Percentiles rank a stretch among this genome's conserved stretches.
Conservation (phyloP, 306 rosid genomes). For the Ormosia emarginata region DNA sequence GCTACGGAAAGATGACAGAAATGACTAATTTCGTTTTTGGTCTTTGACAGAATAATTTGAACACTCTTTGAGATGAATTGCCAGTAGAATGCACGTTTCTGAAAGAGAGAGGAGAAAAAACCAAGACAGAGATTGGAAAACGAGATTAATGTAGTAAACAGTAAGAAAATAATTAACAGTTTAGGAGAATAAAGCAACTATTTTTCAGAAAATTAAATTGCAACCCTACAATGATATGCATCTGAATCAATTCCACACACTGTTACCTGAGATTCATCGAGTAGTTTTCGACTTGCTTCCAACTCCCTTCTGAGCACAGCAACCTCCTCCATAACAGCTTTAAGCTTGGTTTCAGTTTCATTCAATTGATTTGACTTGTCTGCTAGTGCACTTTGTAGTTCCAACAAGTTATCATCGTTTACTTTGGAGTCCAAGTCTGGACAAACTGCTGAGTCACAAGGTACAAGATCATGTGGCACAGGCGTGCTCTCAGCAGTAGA, state of each 20-base stretch:
- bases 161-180: neutral
- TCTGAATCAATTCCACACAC: neutral
- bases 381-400: conserved; percentile 60
- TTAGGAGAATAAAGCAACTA: neutral
- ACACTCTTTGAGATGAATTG: neutral
- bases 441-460: conserved; percentile 48
- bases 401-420: conserved; percentile 50
- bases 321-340: conserved; percentile 70
- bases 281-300: conserved; percentile 79
- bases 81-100: neutral
- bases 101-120: neutral
- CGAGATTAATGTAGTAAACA: neutral
- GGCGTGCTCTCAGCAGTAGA: conserved; percentile 97
- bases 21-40: neutral
- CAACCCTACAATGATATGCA: neutral
- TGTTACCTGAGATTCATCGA: conserved; percentile 96
- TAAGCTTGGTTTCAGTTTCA: conserved; percentile 66
- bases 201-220: neutral
- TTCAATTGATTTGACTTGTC: conserved; percentile 64
- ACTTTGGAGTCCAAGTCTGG: conserved; percentile 53
- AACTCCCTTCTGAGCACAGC: conserved; percentile 60
- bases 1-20: neutral
- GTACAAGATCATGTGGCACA: conserved; percentile 50
- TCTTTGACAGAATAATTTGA: conserved; percentile 1
- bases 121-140: neutral